Base-by-base conservation (phyloP, 2,329 filamentous ascomycete species). In the Penicillium psychrosexuale region DNA sequence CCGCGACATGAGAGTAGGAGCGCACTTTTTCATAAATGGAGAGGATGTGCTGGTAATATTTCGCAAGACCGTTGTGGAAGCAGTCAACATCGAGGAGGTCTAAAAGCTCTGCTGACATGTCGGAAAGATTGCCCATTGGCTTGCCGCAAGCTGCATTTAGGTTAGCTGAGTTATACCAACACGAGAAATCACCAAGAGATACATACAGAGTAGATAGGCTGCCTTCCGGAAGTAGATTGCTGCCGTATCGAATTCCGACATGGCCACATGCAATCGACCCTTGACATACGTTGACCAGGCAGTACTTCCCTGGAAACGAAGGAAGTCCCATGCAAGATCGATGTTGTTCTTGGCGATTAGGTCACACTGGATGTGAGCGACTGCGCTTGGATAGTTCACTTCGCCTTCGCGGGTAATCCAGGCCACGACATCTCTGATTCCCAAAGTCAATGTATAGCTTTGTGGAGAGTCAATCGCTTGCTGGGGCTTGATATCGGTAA, bases 31-130 rank as follows among this genome's bases (percentile, higher is more conserved):
- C 92, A 67, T 89, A 97, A 1, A 99, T 80, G 19, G 84, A 81
- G 12, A 92, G 83, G 47, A 97, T 83, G 70, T 99, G 94, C 39
- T 87, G 85, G 72, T 95, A 95, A 75, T 97, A 99, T 59, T 84
- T 86, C 5, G 90, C 83, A 38, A 92, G 80, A 1, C 93, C 94
- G 53, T 84, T 84, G 67, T 91, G 81, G 67, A 88, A 86, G 49
- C 70, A 77, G 50, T 80, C 78, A 12, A 86, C 87, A 61, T 96
- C 90, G 2, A 87, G 84, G 24, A 90, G 84, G 51, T 89, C 86
- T 22, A 97, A 80, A 13, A 96, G 82, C 8, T 85, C 84, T 40
- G 78, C 76, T 8, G 78, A 80, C 70, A 78, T 72, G 55, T 75
- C 71, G 43, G 75, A 72, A 31, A 78, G 66, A 56, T 77, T 74